phyloP scores from a whole-genome alignment of 208 protist genomes.

The Angomonas ambiguus region DNA sequence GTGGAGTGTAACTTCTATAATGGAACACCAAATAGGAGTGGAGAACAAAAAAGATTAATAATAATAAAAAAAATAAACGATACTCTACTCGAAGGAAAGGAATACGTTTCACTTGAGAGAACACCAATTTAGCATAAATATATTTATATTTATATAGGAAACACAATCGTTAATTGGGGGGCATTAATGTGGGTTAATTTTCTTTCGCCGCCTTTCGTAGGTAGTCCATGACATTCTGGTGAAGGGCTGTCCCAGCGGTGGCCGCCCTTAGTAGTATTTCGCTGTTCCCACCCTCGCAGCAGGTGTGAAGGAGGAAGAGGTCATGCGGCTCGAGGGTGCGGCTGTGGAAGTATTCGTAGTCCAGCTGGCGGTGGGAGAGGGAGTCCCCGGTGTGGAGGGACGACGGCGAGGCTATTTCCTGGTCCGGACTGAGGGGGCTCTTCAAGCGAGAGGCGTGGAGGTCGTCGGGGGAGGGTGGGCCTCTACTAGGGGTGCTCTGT shows the following conservation, averaged over 20 bases:
- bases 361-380: neutral
- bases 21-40: too few species aligned
- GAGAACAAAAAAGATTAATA: conserved; percentile 11
- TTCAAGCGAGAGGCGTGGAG: neutral
- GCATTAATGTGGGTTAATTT: too few species aligned
- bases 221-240: conserved; percentile 18
- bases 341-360: conserved; percentile 4
- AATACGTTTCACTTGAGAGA: too few species aligned
- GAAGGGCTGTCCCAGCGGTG: conserved; percentile 33
- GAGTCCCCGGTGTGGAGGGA: neutral
- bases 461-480: neutral
- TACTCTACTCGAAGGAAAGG: too few species aligned
- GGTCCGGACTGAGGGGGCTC: neutral
- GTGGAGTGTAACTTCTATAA: too few species aligned
- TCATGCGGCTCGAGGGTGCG: conserved; percentile 34
- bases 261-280: conserved; percentile 28
- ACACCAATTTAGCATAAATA: too few species aligned
- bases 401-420: too few species aligned
- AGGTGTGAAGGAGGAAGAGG: conserved; percentile 25
- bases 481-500: neutral
- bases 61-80: too few species aligned
- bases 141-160: too few species aligned
- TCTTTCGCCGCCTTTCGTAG: conserved; percentile 6
- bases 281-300: conserved; percentile 20
- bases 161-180: too few species aligned